Evolutionary conservation across 2,329 filamentous ascomycete species (phyloP), one percentile per base, ranked within the genome.

Genomic region (Fusarium torreyae): DNA sequence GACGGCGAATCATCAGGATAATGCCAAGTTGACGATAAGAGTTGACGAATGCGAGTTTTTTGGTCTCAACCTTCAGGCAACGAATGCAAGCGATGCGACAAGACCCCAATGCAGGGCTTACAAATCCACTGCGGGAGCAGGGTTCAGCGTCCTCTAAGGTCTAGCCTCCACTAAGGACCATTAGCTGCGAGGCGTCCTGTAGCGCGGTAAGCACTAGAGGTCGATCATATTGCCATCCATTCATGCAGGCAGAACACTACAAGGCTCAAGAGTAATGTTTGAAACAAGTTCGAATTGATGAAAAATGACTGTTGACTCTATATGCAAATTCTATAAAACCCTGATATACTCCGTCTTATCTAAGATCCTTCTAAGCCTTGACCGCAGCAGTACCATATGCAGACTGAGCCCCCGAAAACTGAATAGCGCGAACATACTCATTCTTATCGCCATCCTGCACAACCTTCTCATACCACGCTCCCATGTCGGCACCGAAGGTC

Each of bases 391-490:
- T 65, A 3, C 72, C 72, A 38, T 74, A 74, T 0, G 60, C 18
- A 44, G 50, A 45, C 48, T 63, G 44, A 43, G 64, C 56, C 17
- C 72, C 75, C 2, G 68, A 73, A 10, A 77, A 70, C 39, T 72
- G 61, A 8, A 73, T 55, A 15, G 56, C 66, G 10, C 73, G 69
- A 10, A 69, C 26, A 54, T 67, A 63, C 68, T 77, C 72, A 63
- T 77, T 59, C 63, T 76, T 77, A 6, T 73, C 61, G 3, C 72
- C 74, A 33, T 78, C 77, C 3, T 69, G 66, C 1, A 72, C 59
- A 13, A 73, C 38, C 33, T 71, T 69, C 44, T 69, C 61, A 28
- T 59, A 63, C 67, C 74, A 75, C 4, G 20, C 40, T 0, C 65
- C 69, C 48, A 78, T 63, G 11, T 76, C 77, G 15, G 43, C 54